Conservation (phyloP, 2,329 filamentous ascomycete genomes). For the Orbilia ellipsospora region DNA sequence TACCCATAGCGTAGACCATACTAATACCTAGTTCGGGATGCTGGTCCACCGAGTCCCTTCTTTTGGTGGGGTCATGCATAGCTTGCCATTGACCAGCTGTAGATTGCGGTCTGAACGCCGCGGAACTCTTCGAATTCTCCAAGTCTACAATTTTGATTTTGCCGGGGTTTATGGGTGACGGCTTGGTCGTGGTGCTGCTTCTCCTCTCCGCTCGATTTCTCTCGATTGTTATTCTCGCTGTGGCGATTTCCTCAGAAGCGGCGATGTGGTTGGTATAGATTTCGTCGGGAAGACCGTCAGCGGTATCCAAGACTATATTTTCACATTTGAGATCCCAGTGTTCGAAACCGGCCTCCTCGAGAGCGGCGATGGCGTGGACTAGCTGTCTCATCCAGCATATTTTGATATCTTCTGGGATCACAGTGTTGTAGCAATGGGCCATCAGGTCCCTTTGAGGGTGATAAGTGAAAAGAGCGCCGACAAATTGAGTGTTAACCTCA, state of each 20-base stretch:
- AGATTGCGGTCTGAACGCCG: slow-evolving; percentile 24
- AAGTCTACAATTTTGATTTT: slow-evolving; percentile 51
- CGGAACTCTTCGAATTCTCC: slow-evolving; percentile 46
- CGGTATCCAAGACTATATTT: slow-evolving; percentile 50
- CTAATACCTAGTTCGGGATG: slow-evolving; percentile 41
- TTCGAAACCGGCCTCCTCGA: slow-evolving; percentile 47
- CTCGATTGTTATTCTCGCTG: slow-evolving; percentile 20
- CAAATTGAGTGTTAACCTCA: slow-evolving; percentile 41
- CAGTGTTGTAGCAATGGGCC: slow-evolving; percentile 28
- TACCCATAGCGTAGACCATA: slow-evolving; percentile 54
- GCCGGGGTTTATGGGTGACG: slow-evolving; percentile 42
- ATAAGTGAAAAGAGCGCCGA: slow-evolving; percentile 45
- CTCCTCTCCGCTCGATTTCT: slow-evolving; percentile 32
- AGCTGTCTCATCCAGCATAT: slow-evolving; percentile 46
- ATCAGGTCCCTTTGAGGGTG: slow-evolving; percentile 45
- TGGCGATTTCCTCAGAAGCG: slow-evolving; percentile 25
- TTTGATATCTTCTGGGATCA: slow-evolving; percentile 45
- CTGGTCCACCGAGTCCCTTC: slow-evolving; percentile 36
- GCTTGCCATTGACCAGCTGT: slow-evolving; percentile 27
- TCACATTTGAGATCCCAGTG: slow-evolving; percentile 55
- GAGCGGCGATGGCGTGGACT: slow-evolving; percentile 40
- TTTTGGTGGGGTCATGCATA: slow-evolving; percentile 7
- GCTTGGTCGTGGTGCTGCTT: slow-evolving; percentile 43
- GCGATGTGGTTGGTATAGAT: slow-evolving; percentile 37
- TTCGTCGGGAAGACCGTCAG: slow-evolving; percentile 44